Base-by-base conservation (phyloP, 1,284 basidiomycete species). In the Baeospora myosura region DNA sequence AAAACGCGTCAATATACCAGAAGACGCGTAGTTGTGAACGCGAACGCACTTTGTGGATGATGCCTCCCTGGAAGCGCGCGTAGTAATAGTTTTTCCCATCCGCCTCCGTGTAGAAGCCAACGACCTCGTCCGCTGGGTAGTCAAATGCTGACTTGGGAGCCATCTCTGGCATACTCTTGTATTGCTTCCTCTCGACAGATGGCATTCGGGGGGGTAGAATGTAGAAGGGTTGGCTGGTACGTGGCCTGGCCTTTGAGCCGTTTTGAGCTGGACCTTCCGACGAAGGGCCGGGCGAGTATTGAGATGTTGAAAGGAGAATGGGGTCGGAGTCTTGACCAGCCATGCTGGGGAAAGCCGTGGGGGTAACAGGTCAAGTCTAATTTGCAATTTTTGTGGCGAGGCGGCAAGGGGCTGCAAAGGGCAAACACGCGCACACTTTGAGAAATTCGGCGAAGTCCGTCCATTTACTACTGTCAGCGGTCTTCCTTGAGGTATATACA, bases 11-110 rank as follows among this genome's bases (percentile, higher is more conserved):
- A 54, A 46, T 46, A 36, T 17, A 43, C 14, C n/a, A 11, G n/a
- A 26, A 47, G 44, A 52, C 43, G 49, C 45, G 45, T 43, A 40
- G 49, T 42, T 40, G 41, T 36, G 12, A 40, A 17, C 14, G 40
- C 11, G 23, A 53, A n/a, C 60, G 35, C 49, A 84, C 85, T 62
- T 70, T 78, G 49, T 73, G 68, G n/a, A 72, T 68, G 20, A 77
- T 69, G n/a, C 76, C 80, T 31, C 70, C 70, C 37, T 62, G 57
- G 48, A 69, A 72, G 31, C 74, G 69, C 33, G 74, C 81, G 60
- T 71, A 87, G 56, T 80, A 84, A 55, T 69, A 81, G 12, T 64
- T 56, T 17, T 56, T 55, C 16, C 50, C 50, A 3, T 55, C 59
- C 2, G 70, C 58, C 5, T 46, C 45, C 4, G 51, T 43, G 48